Base-by-base conservation (phyloP, 768 basidiomycete species). In the Zangia roseola region DNA sequence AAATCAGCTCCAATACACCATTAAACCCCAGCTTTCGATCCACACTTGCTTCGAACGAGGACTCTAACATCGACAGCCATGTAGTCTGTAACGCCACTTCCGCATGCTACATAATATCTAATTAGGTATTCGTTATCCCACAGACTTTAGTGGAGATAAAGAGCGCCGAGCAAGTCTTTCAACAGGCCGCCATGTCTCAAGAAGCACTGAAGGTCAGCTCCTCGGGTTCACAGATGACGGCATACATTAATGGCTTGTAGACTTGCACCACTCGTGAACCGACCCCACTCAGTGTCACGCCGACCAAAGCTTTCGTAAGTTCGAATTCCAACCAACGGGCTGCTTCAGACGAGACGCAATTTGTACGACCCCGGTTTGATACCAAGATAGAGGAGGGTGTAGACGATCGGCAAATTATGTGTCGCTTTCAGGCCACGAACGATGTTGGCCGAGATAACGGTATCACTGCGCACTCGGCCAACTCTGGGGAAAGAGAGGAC, bases 241-340 rank as follows among this genome's bases (percentile, higher is more conserved):
- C 33, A 16, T 21, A 21, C 46, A 47, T 20, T 21, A 16, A 26
- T 39, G 31, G n/a, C 45, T 50, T 23, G 21, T 17, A 63, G 60
- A 20, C 13, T 35, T 20, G 20, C 16, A 25, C 24, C 43, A 40
- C 24, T 19, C 28, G 34, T 36, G 30, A 43, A 41, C 30, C 36
- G 14, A 46, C 17, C 41, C 30, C 41, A 35, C 37, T 17, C 14
- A 36, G 33, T 26, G 14, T 31, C n/a, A 69, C 66, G 40, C 42
- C 58, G 10, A 55, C 46, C 37, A 65, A 67, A 55, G 70, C 69
- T 7, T 64, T 69, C 10, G 65, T 63, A 40, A 54, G 57, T 26
- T 43, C 55, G 26, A 55, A 55, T 33, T 61, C 64, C 28, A 40
- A 52, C 20, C 53, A 45, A 31, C 37, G 39, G 20, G 34, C 17